Evolutionary conservation across 768 basidiomycete species (phyloP).

Genomic region (Hydnum rufescens): DNA sequence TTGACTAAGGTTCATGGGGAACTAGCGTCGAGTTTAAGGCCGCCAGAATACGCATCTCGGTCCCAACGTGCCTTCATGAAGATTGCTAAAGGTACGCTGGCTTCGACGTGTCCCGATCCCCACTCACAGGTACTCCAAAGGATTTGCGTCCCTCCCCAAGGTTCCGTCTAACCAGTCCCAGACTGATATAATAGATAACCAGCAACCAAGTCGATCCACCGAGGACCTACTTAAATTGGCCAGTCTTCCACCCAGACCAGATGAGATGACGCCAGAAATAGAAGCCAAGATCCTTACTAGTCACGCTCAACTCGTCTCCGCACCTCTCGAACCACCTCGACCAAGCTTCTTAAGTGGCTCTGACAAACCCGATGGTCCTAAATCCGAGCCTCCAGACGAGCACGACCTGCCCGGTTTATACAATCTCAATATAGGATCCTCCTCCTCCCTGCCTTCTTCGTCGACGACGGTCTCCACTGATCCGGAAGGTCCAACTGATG

Average conservation of each 20-base stretch:
- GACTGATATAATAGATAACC: background rate
- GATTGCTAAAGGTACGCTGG: slow-evolving; percentile 49
- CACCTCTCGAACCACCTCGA: background rate
- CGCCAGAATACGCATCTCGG: slow-evolving; percentile 41
- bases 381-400: background rate
- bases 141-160: slow-evolving; percentile 56
- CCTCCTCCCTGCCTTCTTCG: background rate
- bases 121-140: slow-evolving; percentile 19
- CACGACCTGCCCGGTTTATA: background rate
- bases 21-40: slow-evolving; percentile 23
- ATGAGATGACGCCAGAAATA: slow-evolving; percentile 37
- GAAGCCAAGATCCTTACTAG: slow-evolving; percentile 16
- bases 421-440: no score
- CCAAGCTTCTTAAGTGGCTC: background rate
- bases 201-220: slow-evolving; percentile 19
- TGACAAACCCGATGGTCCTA: background rate
- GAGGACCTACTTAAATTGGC: slow-evolving; percentile 30
- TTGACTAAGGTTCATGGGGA: background rate
- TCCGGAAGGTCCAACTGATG: background rate
- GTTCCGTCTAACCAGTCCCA: no score
- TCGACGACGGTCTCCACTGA: background rate
- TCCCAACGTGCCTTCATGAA: slow-evolving; percentile 59
- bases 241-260: slow-evolving; percentile 34
- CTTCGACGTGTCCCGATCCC: background rate
- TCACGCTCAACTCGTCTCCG: background rate